Percentiles rank a stretch among this genome's conserved stretches.
Evolutionary conservation across 2,329 filamentous ascomycete genomes (phyloP).

Genomic region (Fusarium luffae): DNA sequence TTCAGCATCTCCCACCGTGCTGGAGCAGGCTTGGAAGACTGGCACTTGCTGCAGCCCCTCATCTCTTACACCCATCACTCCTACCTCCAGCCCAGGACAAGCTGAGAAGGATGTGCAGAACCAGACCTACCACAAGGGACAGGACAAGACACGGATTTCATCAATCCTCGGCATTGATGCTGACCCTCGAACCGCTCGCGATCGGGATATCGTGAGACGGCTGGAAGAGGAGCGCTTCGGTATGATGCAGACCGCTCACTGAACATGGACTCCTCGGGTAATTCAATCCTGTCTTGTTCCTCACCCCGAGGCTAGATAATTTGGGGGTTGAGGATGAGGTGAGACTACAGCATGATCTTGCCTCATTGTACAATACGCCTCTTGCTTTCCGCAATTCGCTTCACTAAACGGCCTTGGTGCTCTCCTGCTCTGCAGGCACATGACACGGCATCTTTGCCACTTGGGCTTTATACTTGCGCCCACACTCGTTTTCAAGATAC

Average conservation of each 20-base stretch:
- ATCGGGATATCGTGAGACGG: constrained; percentile 67
- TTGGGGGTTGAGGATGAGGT: constrained; percentile 21
- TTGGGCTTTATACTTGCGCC: constrained; percentile 38
- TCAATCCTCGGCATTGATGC: constrained; percentile 71
- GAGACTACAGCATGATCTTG: constrained; percentile 10
- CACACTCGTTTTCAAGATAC: constrained; percentile 33
- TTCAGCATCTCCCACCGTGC: constrained; percentile 68
- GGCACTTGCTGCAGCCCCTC: constrained; percentile 56
- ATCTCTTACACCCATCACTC: constrained; percentile 62
- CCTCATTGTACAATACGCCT: constrained; percentile 36
- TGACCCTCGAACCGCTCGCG: constrained; percentile 66
- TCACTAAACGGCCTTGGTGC: constrained; percentile 32
- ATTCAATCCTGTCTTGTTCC: constrained; percentile 8
- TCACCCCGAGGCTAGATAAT: constrained; percentile 18
- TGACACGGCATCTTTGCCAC: constrained; percentile 36
- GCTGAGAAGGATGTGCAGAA: constrained; percentile 55
- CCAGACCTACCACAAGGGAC: constrained; percentile 49
- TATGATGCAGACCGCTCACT: constrained; percentile 47
- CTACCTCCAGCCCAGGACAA: constrained; percentile 62
- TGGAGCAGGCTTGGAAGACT: constrained; percentile 77
- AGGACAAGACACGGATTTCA: constrained; percentile 70
- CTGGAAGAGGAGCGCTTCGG: constrained; percentile 63
- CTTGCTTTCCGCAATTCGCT: constrained; percentile 36
- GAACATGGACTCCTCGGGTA: constrained; percentile 18
- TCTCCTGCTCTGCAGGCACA: constrained; percentile 6